These are phyloP conservation scores for Lenzites betulinus DNA, from an alignment of 768 basidiomycete genomes.

Conservation along the genomic window DNA sequence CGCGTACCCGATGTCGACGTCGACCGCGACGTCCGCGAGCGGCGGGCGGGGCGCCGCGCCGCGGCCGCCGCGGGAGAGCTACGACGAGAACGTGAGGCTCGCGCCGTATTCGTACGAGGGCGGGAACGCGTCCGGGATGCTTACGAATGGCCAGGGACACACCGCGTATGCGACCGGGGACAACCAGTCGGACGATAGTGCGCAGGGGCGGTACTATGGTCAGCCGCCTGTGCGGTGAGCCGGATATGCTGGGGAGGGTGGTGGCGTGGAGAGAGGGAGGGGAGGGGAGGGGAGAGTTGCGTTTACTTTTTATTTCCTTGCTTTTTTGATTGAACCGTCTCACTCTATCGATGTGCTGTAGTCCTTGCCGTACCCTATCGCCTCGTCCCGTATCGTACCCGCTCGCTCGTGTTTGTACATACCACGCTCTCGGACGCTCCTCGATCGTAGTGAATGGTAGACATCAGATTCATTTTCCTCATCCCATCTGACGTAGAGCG, in stretches of 20 bases:
- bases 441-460: background rate
- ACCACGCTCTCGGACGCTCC: background rate
- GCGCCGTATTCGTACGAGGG: conserved; percentile 37
- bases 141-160: background rate
- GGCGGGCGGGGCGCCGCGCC: conserved; percentile 4
- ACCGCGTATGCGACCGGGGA: conserved; percentile 1
- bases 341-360: background rate
- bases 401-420: conserved; percentile 1
- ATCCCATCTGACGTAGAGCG: too few species aligned
- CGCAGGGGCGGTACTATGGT: conserved; percentile 12
- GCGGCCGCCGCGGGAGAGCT: conserved; percentile 29
- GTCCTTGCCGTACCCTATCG: background rate
- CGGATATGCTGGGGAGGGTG: too few species aligned
- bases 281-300: background rate
- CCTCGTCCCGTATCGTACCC: background rate
- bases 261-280: background rate
- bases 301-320: conserved; percentile 2
- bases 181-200: conserved; percentile 6
- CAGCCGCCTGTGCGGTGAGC: conserved; percentile 5
- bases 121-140: conserved; percentile 6
- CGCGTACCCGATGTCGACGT: conserved; percentile 21
- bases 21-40: background rate
- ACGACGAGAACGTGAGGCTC: conserved; percentile 44
- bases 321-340: background rate
- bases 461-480: background rate